Conservation (phyloP, 495 filamentous ascomycete species). For the Paragyromitra xinjiangensis region DNA sequence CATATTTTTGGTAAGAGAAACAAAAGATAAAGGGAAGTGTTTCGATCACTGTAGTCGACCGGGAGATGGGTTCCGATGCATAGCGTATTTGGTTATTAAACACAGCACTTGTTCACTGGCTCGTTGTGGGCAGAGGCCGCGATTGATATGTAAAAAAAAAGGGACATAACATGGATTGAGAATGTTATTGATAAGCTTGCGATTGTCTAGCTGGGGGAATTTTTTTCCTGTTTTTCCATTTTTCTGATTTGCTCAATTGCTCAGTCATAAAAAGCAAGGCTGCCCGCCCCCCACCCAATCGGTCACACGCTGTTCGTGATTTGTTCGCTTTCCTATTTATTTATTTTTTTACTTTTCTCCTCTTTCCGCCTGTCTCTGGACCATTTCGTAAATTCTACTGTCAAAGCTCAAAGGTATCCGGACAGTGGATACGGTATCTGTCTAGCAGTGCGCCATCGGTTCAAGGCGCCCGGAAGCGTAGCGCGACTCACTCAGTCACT, state of each 20-base stretch:
- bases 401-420: constrained; percentile 41
- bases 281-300: constrained; percentile 48
- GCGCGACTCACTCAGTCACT: constrained; percentile 21
- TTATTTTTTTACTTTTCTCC: constrained; percentile 37
- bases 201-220: constrained; percentile 33
- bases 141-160: constrained; percentile 16
- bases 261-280: constrained; percentile 54
- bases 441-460: constrained; percentile 42
- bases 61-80: constrained; percentile 51
- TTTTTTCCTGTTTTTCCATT: constrained; percentile 30
- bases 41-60: constrained; percentile 52
- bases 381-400: constrained; percentile 20
- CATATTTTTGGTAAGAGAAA: constrained; percentile 41
- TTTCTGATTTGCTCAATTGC: constrained; percentile 52
- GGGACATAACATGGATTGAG: constrained; percentile 28
- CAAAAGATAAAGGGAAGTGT: constrained; percentile 36
- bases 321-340: constrained; percentile 27
- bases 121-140: background rate
- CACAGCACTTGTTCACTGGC: constrained; percentile 17
- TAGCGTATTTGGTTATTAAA: constrained; percentile 33
- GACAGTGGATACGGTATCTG: constrained; percentile 41
- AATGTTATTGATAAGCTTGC: constrained; percentile 44
- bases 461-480: constrained; percentile 46
- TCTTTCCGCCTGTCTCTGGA: constrained; percentile 31
- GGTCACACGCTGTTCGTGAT: constrained; percentile 48